These are phyloP conservation scores for Leishmania braziliensis DNA, from an alignment of 208 protist genomes.

Conservation along the genomic window DNA sequence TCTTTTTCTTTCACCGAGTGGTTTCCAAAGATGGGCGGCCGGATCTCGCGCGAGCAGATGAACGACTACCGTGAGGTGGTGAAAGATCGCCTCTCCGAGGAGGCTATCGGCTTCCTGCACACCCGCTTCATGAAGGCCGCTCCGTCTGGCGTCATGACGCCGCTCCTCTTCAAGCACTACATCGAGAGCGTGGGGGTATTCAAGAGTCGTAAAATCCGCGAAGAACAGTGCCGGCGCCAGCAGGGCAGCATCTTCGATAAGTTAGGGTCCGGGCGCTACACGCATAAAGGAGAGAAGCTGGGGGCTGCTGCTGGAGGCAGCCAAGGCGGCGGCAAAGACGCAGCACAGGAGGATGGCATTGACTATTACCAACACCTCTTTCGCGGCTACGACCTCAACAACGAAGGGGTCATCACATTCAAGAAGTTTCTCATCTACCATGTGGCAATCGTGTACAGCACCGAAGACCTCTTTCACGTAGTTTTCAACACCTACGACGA, in stretches of 20 bases:
- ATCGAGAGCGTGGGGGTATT: constrained; percentile 82
- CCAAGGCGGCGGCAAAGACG: not conserved
- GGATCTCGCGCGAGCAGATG: constrained; percentile 74
- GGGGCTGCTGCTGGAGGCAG: not conserved
- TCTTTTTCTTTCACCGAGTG: not conserved
- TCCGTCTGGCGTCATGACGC: constrained; percentile 75
- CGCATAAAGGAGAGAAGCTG: not conserved
- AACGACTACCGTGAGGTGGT: constrained; percentile 83
- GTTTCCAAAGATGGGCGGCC: constrained; percentile 60
- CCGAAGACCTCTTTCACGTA: constrained; percentile 88
- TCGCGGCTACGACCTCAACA: constrained; percentile 85
- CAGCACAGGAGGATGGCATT: constrained; percentile 24
- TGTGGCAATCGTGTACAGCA: constrained; percentile 86
- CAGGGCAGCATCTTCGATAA: constrained; percentile 10
- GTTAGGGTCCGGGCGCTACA: not conserved
- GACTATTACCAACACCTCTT: constrained; percentile 87
- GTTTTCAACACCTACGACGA: constrained; percentile 94
- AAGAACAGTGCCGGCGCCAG: constrained; percentile 25
- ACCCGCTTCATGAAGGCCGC: constrained; percentile 78
- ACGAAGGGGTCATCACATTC: constrained; percentile 89
- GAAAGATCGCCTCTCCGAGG: constrained; percentile 81
- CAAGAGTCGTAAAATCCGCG: constrained; percentile 63
- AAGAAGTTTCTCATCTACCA: constrained; percentile 91
- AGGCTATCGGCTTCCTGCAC: constrained; percentile 84
- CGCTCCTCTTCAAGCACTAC: constrained; percentile 78